A percentile compares a stretch with the other conserved stretches of the same genome.
phyloP scores from a whole-genome alignment of 164 flowering plant species.

The Berberis thunbergii region DNA sequence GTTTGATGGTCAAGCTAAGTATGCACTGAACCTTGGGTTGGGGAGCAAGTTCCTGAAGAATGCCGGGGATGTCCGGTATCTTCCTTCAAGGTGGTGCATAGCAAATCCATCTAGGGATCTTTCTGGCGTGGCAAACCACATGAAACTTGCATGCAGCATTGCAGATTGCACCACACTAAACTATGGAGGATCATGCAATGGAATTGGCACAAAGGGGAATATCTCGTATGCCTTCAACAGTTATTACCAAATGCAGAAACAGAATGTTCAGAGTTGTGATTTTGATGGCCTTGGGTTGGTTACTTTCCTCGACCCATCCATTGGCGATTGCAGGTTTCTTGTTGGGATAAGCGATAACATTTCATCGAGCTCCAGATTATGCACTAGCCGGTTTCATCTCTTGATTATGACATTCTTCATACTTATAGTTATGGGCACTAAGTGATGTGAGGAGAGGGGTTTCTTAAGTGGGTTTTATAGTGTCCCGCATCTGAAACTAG shows the following conservation, averaged over 20 bases:
- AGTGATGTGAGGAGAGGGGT: background rate
- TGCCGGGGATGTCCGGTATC: conserved; percentile 67
- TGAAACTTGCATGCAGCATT: conserved; percentile 62
- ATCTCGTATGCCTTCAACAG: conserved; percentile 92
- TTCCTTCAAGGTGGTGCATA: conserved; percentile 88
- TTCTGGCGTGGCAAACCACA: conserved; percentile 46
- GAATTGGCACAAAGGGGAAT: conserved; percentile 71
- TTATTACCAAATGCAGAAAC: conserved; percentile 77
- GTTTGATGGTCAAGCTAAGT: conserved; percentile 90
- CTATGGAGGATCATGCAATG: conserved; percentile 88
- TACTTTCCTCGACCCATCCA: conserved; percentile 74
- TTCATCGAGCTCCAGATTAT: conserved; percentile 8
- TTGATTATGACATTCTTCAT: conserved; percentile 20
- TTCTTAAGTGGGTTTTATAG: conserved; percentile 21
- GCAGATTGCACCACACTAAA: conserved; percentile 84
- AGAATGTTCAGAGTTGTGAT: conserved; percentile 59
- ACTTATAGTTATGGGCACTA: background rate
- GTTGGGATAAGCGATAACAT: conserved; percentile 52
- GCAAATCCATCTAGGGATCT: conserved; percentile 66
- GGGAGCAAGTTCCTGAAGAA: conserved; percentile 54
- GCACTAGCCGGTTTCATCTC: background rate
- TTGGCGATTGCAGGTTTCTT: conserved; percentile 82
- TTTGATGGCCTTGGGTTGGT: conserved; percentile 89
- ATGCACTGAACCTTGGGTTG: conserved; percentile 57
- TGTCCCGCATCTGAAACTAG: conserved; percentile 13